Evolutionary conservation across 2,329 filamentous ascomycete species (phyloP), one percentile per base, ranked within the genome.

Genomic region (Parastagonospora avenae): DNA sequence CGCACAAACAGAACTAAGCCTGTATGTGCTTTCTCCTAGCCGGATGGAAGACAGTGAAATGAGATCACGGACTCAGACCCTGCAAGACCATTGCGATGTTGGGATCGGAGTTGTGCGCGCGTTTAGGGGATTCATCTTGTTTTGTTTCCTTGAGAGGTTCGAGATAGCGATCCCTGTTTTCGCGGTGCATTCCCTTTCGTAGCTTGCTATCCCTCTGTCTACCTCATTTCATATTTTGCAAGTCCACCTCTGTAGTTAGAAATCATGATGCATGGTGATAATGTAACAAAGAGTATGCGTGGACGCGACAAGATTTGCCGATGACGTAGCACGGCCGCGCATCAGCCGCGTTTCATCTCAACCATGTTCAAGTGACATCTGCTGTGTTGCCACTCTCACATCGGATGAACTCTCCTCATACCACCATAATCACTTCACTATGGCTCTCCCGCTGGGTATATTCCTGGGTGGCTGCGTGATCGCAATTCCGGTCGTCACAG

Each of bases 401-500:
- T 12, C 37, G n/a, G 9, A 24, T 24, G 19, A 24, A 24, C 3
- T 24, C 19, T 24, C 19, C 19, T 24, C 4, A 27, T 19, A 39
- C 11, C 19, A 12, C 4, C 6, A 39, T 5, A 12, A 11, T 12
- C 37, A n/a, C 24, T 19, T 12, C 15, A 39, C 19, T 10, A 66
- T 66, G 50, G 47, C 60, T 2, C 54, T 73, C 8, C 65, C 59
- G 2, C 59, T 75, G 2, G 63, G 72, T 7, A 35, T 75, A 29
- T 76, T 76, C 53, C 67, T 73, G 4, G 72, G 71, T 47, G 72
- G 72, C 45, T 66, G 60, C 36, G 68, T 79, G 28, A 70, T 74
- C 46, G 78, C 74, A 14, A 77, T 82, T 35, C 78, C 78, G 10
- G 76, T 79, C 46, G 76, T 77, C 2, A 82, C 80, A 0, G 80